Evolutionary conservation across 2,329 filamentous ascomycete genomes (phyloP), one percentile per base, ranked within the genome.

Genomic region (Zymoseptoria ardabiliae): DNA sequence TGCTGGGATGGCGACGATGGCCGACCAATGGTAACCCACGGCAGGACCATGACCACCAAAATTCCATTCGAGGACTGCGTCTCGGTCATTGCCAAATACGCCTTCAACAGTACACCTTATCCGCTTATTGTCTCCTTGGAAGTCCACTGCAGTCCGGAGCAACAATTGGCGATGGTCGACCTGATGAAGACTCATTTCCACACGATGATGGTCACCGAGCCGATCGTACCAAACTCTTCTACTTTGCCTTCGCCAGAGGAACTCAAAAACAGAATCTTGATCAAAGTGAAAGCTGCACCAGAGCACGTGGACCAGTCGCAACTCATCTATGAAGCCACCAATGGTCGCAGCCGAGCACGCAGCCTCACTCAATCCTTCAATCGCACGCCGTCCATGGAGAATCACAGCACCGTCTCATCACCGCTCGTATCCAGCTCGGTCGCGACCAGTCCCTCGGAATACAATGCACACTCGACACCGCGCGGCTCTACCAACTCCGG

Each of bases 1-100:
- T 97, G 93, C 75, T 99, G 94, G 94, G 91, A 99, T 74, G 94
- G 94, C 17, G 82, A 84, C 56, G 88, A 96, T 71, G 91, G 90
- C 48, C 85, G 90, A 68, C 94, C 94, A 0, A 85, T 91, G 56
- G 94, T 99, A 30, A 91, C 90, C 62, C 94, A 99, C 69, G 94
- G 94, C 22, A 86, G 87, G 60, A 96, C 92, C 0, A 81, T 95
- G 74, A 97, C 94, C 0, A 93, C 86, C 11, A 87, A 89, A 60
- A 91, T 97, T 58, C 85, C 89, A 45, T 99, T 99, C 75, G 83
- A 86, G 52, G 93, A 97, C 73, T 93, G 93, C 63, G 91, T 99
- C 76, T 88, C 87, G 23, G 91, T 92, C 55, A 94, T 99, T 73
- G 90, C 92, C 74, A 92, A 93, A 72, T 97, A 97, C 72, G 94